Evolutionary conservation across 1,139 yeast species (phyloP).

Genomic region (Candida neerlandica): DNA sequence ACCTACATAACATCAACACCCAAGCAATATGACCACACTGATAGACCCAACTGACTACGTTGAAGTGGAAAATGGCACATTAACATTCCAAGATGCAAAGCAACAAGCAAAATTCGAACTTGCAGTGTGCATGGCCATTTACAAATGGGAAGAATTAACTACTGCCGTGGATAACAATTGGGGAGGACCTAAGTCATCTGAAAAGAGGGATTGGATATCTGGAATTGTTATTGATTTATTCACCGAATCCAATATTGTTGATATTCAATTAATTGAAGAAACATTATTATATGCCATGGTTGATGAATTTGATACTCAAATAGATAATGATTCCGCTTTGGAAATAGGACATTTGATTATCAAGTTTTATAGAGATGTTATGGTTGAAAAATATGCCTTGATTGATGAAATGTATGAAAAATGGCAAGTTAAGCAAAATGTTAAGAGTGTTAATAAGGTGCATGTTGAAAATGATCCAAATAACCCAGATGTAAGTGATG

Average conservation of each 20-base stretch:
- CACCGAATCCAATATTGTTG: constrained; percentile 59
- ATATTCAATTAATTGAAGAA: constrained; percentile 79
- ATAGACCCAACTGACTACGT: constrained; percentile 52
- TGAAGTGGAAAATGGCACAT: constrained; percentile 41
- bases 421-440: constrained; percentile 58
- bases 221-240: constrained; percentile 83
- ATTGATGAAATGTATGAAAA: constrained; percentile 62
- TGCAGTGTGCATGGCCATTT: constrained; percentile 89
- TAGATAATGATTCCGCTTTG: constrained; percentile 88
- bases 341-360: constrained; percentile 70
- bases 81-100: constrained; percentile 60
- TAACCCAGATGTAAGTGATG: constrained; percentile 57
- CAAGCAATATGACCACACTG: constrained; percentile 10
- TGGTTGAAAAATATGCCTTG: constrained; percentile 47
- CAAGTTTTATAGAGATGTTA: constrained; percentile 66
- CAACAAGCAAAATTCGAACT: constrained; percentile 86
- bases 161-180: constrained; percentile 95
- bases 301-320: constrained; percentile 87
- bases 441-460: constrained; percentile 32
- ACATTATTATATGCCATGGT: constrained; percentile 86
- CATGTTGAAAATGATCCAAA: constrained; percentile 57
- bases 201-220: constrained; percentile 93
- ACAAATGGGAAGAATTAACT: constrained; percentile 84
- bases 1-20: background rate
- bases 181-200: constrained; percentile 94